A percentile compares a stretch with the other conserved stretches of the same genome.
phyloP scores from a whole-genome alignment of 176 grass and related monocot genomes.

The Thalia dealbata region DNA sequence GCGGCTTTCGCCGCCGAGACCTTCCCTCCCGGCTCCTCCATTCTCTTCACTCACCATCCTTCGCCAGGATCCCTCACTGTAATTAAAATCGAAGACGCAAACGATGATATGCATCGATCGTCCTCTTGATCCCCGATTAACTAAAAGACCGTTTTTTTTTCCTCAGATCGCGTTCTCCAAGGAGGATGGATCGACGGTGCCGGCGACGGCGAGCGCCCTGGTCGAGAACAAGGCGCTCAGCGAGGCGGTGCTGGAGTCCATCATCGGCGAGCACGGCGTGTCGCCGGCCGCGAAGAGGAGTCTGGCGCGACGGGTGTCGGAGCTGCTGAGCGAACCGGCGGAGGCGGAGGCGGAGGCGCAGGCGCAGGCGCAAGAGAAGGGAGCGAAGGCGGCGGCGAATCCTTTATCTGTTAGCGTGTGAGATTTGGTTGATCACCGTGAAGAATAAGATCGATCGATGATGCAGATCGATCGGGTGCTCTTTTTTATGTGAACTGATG shows the following conservation, averaged over 20 bases:
- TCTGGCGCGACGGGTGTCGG: neutral
- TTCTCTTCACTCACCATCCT: constrained; percentile 73
- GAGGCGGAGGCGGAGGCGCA: neutral
- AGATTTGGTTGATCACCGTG: no score
- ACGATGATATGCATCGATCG: neutral
- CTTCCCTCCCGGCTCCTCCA: constrained; percentile 74
- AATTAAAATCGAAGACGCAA: neutral
- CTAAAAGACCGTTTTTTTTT: no score
- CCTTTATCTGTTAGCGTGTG: neutral
- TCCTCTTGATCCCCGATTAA: neutral
- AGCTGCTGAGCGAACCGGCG: neutral
- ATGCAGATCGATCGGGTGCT: no score
- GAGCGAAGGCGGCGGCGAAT: neutral
- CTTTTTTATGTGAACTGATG: no score
- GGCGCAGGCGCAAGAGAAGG: no score
- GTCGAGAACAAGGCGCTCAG: constrained; percentile 56
- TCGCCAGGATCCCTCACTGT: constrained; percentile 50
- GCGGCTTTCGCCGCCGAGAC: constrained; percentile 44
- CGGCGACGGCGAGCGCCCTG: constrained; percentile 11
- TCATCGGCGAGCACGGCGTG: constrained; percentile 43
- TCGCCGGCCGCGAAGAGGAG: constrained; percentile 9
- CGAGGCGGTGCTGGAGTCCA: constrained; percentile 65
- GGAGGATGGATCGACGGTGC: constrained; percentile 39
- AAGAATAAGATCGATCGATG: no score
- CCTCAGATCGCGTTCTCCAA: constrained; percentile 61